Base-by-base conservation (phyloP, 306 rosid species). In the Ochetophila trinervis region DNA sequence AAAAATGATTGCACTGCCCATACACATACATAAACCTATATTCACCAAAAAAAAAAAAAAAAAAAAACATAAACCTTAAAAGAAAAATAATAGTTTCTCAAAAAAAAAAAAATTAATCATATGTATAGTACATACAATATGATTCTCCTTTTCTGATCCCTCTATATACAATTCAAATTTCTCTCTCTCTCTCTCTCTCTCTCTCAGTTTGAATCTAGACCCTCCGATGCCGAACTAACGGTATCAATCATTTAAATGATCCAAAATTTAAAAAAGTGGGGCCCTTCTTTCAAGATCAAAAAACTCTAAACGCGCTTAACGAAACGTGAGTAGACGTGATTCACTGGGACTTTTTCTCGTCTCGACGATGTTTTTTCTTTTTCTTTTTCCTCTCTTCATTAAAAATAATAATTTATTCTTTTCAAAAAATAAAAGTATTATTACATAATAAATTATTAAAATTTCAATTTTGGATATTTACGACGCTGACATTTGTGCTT, bases 401-500 rank as follows among this genome's bases (percentile, higher is more conserved):
- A 0, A 10, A 16, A 47, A 22, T 32, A 5, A 18, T 56, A 22
- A 42, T 11, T 42, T 42, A 7, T 56, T 67, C n/a, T 4, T 68
- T 45, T 57, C 15, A 1, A 30, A 60, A 35, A 48, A 58, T 58
- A 55, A 65, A 47, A 44, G 12, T 49, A 21, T 52, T 6, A 22
- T 9, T 16, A 23, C 8, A 51, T 24, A 52, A 47, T 54, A 6
- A 50, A 40, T 14, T 47, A n/a, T 51, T 54, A 7, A 37, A 23
- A 13, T 32, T 56, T 42, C 62, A 0, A 9, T 18, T 22, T 48
- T 68, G 44, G 14, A 12, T 6, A n/a, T 18, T 15, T 62, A 53
- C 65, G 74, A 80, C 70, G 78, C 60, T 71, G 88, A 83, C 91
- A 66, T 76, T 45, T 75, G 85, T 83, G 73, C 80, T 81, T 87